Conservation (phyloP, 495 filamentous ascomycete genomes). For the Symbiotaphrina buchneri region DNA sequence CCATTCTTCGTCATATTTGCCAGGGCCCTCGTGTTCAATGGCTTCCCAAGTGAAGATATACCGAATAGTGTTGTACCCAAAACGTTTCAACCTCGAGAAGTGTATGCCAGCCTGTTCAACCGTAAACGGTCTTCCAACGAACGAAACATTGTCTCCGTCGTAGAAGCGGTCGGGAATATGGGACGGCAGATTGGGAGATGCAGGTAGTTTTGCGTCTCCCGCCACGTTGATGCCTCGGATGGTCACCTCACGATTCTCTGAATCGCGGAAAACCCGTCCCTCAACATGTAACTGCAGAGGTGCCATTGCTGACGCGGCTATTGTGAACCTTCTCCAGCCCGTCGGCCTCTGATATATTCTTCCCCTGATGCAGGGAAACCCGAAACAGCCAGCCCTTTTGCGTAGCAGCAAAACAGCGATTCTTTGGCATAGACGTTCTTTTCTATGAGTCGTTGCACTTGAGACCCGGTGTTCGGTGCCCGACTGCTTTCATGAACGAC, state of each 20-base stretch:
- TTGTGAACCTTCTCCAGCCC: no score
- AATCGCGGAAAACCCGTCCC: conserved; percentile 55
- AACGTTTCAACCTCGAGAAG: conserved; percentile 67
- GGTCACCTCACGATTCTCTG: conserved; percentile 41
- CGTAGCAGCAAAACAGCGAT: no score
- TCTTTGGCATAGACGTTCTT: no score
- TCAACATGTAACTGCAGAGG: conserved; percentile 43
- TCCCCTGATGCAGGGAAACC: no score
- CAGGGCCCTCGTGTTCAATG: conserved; percentile 88
- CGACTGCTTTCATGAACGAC: no score
- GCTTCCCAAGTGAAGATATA: conserved; percentile 99
- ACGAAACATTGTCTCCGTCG: conserved; percentile 79
- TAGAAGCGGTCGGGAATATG: conserved; percentile 65
- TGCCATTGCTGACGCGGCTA: neutral
- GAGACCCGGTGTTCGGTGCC: no score
- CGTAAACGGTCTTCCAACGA: conserved; percentile 65
- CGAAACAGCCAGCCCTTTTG: no score
- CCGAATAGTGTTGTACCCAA: conserved; percentile 85
- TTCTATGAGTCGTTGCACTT: no score
- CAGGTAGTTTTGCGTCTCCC: conserved; percentile 32
- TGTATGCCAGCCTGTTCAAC: conserved; percentile 67
- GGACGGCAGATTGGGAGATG: conserved; percentile 39
- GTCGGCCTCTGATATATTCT: no score
- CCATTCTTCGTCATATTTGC: conserved; percentile 87
- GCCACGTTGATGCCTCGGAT: conserved; percentile 45